A percentile compares a stretch with the other conserved stretches of the same genome.
Evolutionary conservation across 345 rosid species (phyloP).

Genomic region (Passiflora organensis): DNA sequence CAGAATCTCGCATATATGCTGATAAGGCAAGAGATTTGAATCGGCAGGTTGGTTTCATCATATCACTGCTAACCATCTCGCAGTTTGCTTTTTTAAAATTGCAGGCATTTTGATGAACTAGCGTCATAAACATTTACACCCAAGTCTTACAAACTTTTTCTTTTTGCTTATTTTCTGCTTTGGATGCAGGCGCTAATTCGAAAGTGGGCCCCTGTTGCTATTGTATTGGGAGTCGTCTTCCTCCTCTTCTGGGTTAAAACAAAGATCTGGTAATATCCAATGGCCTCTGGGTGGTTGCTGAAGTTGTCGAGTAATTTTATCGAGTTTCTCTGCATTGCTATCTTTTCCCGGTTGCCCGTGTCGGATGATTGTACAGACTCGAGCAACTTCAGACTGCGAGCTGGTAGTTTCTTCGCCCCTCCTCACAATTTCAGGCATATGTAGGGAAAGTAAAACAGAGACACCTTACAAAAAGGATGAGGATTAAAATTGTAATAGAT

Average conservation of each 20-base stretch:
- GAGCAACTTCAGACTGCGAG: slow-evolving; percentile 5
- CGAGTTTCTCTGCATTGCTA: slow-evolving; percentile 22
- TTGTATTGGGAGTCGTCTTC: slow-evolving; percentile 87
- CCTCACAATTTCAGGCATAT: slow-evolving; percentile 1
- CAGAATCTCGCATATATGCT: slow-evolving; percentile 93
- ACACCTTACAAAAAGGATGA: background rate
- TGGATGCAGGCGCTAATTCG: slow-evolving; percentile 83
- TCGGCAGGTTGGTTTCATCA: slow-evolving; percentile 59
- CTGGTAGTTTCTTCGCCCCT: background rate
- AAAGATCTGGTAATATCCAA: slow-evolving; percentile 71
- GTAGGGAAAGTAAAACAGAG: slow-evolving; percentile 24
- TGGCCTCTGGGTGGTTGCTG: slow-evolving; percentile 6
- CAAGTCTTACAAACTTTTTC: too few species aligned
- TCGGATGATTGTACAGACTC: slow-evolving; percentile 10
- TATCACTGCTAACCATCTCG: background rate
- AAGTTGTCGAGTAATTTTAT: too few species aligned
- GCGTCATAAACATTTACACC: too few species aligned
- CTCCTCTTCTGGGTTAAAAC: slow-evolving; percentile 91
- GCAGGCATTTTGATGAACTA: too few species aligned
- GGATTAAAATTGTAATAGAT: slow-evolving; percentile 5
- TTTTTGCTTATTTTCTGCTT: slow-evolving; percentile 5
- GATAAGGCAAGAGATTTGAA: slow-evolving; percentile 98
- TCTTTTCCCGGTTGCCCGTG: slow-evolving; percentile 13
- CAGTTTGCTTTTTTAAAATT: background rate
- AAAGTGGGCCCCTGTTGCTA: slow-evolving; percentile 96